Base-by-base conservation (phyloP, 2,329 filamentous ascomycete species). In the Orbilia blumenaviensis region DNA sequence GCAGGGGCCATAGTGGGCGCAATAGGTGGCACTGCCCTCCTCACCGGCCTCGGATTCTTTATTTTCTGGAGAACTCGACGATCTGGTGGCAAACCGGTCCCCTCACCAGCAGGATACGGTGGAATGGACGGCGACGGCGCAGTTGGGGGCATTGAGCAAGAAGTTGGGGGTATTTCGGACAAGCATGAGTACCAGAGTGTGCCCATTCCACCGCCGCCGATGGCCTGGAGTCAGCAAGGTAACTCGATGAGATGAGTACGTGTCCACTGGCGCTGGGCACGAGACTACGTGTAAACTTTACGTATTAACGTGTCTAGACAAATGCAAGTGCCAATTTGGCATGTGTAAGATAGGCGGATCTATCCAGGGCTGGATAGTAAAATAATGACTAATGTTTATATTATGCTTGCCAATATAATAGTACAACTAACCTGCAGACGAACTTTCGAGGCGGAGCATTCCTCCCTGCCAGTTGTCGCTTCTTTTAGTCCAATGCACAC, bases 111-210 rank as follows among this genome's bases (percentile, higher is more conserved):
- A 16, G 66, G 66, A 1, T 71, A 71, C 44, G 66, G 66, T 21
- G 66, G 66, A 2, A 42, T 63, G 54, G 64, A 68, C 41, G 64
- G 32, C 7, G 64, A 68, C 41, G 52, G n/a, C 18, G 38, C 38
- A 18, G 27, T 68, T 18, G 64, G 64, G 7, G 64, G 64, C n/a
- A 68, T 68, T 32, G 64, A 68, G 44, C 66, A 58, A 1, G 66
- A 71, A 6, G 27, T 71, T 6, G 66, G 66, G 7, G 66, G 66
- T 1, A 71, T 71, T 25, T 32, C 66, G 44, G 66, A 54, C 9
- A 71, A 71, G 29, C 9, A 34, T 14, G 52, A 68, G 25, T 41
- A 42, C 34, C 64, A 50, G 18, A 48, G 23, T 27, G 25, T 50
- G 12, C 56, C 66, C n/a, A 44, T 63, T 14, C 66, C 66, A 6